Evolutionary conservation across 768 basidiomycete genomes (phyloP).

Genomic region (Rhodotorula kratochvilovae): DNA sequence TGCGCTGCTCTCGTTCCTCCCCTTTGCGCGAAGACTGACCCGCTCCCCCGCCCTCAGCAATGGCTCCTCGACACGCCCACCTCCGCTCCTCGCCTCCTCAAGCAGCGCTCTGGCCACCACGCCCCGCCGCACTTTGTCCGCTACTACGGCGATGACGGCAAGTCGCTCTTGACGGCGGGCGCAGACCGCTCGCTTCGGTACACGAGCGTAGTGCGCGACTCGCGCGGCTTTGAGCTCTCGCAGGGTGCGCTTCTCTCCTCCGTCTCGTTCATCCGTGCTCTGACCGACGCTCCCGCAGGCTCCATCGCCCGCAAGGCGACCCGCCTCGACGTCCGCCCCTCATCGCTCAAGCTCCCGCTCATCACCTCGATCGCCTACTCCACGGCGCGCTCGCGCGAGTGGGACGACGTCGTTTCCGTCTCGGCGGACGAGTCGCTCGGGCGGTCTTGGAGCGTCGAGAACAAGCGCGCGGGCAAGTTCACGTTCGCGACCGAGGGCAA

Average conservation of each 20-base stretch:
- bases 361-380: conserved; percentile 71
- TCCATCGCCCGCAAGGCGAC: conserved; percentile 77
- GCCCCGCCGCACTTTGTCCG: conserved; percentile 84
- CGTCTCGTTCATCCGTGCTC: background rate
- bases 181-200: conserved; percentile 81
- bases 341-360: conserved; percentile 77
- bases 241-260: conserved; percentile 59
- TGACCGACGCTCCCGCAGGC: conserved; percentile 51
- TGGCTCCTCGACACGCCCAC: conserved; percentile 94
- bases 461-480: conserved; percentile 74
- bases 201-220: conserved; percentile 90
- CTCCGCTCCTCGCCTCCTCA: conserved; percentile 75
- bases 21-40: background rate
- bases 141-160: conserved; percentile 96
- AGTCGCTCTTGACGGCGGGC: conserved; percentile 76
- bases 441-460: conserved; percentile 79
- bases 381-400: conserved; percentile 77
- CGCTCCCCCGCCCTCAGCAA: conserved; percentile 60
- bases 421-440: conserved; percentile 77
- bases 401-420: conserved; percentile 93
- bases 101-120: conserved; percentile 87
- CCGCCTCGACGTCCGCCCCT: conserved; percentile 67
- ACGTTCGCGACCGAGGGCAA: conserved; percentile 60
- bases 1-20: conserved; percentile 46
- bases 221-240: conserved; percentile 86